These are phyloP conservation scores for Xylariaceae sp. DNA, from an alignment of 2,329 filamentous ascomycete genomes.

Conservation along the genomic window DNA sequence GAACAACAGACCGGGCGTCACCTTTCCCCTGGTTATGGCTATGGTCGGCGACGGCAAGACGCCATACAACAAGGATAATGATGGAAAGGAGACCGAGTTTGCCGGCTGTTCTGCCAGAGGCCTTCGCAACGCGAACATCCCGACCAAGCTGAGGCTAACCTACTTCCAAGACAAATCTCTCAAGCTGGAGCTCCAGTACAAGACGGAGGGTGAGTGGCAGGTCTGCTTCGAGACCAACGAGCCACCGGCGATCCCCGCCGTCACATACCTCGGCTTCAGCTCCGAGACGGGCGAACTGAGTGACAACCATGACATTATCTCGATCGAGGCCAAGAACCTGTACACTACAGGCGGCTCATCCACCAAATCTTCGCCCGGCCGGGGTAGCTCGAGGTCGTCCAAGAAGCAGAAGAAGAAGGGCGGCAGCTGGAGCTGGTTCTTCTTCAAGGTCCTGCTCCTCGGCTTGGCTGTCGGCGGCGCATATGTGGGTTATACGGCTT, in stretches of 20 bases:
- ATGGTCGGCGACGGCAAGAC: conserved; percentile 93
- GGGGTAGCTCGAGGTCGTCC: conserved; percentile 28
- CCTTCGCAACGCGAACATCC: conserved; percentile 68
- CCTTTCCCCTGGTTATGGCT: conserved; percentile 97
- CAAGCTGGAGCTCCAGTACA: conserved; percentile 90
- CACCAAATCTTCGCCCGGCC: conserved; percentile 31
- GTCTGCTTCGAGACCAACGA: conserved; percentile 73
- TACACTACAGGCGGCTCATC: conserved; percentile 56
- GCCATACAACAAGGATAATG: conserved; percentile 83
- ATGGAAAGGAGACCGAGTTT: conserved; percentile 88
- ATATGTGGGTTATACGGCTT: conserved; percentile 83
- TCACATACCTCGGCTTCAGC: conserved; percentile 68
- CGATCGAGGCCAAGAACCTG: conserved; percentile 77
- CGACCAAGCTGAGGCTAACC: conserved; percentile 81
- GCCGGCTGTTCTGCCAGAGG: conserved; percentile 93
- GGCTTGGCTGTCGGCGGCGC: conserved; percentile 60
- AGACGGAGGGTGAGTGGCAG: conserved; percentile 79
- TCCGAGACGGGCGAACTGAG: conserved; percentile 92
- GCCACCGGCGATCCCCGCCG: conserved; percentile 69
- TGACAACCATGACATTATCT: conserved; percentile 96
- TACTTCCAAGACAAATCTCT: conserved; percentile 96
- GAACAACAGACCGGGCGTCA: conserved; percentile 91
- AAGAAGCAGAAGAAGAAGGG: conserved; percentile 34
- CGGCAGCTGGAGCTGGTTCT: conserved; percentile 52
- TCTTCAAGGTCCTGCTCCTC: conserved; percentile 79